A percentile compares a stretch with the other conserved stretches of the same genome.
phyloP scores from a whole-genome alignment of 305 asterid species.

The Nicotiana rustica region DNA sequence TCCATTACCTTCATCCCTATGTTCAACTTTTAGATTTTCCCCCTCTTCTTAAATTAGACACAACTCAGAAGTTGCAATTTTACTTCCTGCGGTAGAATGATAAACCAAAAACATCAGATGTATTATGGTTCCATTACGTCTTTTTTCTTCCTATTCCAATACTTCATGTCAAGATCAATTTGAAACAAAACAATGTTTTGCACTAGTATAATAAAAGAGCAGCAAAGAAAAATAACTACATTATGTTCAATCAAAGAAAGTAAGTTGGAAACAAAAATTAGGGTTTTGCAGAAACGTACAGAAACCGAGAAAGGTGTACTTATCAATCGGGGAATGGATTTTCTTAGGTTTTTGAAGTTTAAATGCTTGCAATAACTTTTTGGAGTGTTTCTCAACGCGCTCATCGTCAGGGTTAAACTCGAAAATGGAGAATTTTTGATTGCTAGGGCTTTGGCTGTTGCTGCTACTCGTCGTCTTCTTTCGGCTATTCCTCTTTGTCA shows the following conservation, averaged over 20 bases:
- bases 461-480: constrained; percentile 28
- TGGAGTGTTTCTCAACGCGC: constrained; percentile 48
- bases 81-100: not conserved
- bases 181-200: not conserved
- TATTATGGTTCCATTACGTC: not conserved
- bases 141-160: not conserved
- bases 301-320: constrained; percentile 56
- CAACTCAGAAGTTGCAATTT: not conserved
- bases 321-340: constrained; percentile 44
- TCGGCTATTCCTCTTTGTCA: constrained; percentile 42
- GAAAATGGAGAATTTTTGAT: constrained; percentile 47
- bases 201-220: not conserved
- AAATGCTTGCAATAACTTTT: constrained; percentile 45
- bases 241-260: constrained; percentile 30
- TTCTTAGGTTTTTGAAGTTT: constrained; percentile 41
- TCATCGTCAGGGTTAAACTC: constrained; percentile 59
- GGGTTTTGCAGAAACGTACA: constrained; percentile 54
- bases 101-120: constrained; percentile 6
- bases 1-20: constrained; percentile 6
- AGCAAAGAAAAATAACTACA: not conserved
- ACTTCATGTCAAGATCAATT: not conserved
- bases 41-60: not conserved
- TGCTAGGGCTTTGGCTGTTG: constrained; percentile 37
- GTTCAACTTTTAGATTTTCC: constrained; percentile 5
- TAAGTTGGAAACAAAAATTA: not conserved